These are phyloP conservation scores for Candida nonsorbophila DNA, from an alignment of 805 yeast genomes.

Conservation along the genomic window DNA sequence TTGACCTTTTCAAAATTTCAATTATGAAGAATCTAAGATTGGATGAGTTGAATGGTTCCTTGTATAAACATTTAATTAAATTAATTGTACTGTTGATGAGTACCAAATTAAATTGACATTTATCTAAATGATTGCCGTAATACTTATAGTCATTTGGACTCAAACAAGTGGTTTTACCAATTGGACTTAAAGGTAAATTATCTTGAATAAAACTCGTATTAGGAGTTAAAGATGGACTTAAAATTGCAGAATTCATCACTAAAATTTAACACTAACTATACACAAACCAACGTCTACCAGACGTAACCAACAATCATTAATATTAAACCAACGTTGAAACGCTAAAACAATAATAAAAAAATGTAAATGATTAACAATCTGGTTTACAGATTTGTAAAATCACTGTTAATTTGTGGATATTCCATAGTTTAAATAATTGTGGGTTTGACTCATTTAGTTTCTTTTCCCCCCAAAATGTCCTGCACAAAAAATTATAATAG, in stretches of 20 bases:
- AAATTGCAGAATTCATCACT: background rate
- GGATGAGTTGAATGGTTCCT: constrained; percentile 10
- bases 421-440: too few species aligned
- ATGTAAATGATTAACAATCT: too few species aligned
- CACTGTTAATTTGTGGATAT: too few species aligned
- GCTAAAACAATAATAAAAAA: constrained; percentile 3
- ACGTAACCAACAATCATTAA: constrained; percentile 1
- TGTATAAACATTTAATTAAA: constrained; percentile 28
- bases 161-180: background rate
- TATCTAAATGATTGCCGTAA: constrained; percentile 34
- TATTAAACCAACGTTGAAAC: constrained; percentile 3
- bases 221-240: too few species aligned
- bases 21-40: constrained; percentile 40
- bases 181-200: constrained; percentile 1
- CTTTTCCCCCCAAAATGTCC: too few species aligned
- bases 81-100: constrained; percentile 31
- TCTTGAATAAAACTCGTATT: too few species aligned
- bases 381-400: too few species aligned
- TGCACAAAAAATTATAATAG: too few species aligned
- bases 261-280: background rate
- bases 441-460: too few species aligned
- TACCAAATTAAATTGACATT: constrained; percentile 35
- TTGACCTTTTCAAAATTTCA: constrained; percentile 26
- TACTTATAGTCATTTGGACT: constrained; percentile 35
- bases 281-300: constrained; percentile 1